Conservation (phyloP, 2,329 filamentous ascomycete genomes). For the Penicillium sp. region DNA sequence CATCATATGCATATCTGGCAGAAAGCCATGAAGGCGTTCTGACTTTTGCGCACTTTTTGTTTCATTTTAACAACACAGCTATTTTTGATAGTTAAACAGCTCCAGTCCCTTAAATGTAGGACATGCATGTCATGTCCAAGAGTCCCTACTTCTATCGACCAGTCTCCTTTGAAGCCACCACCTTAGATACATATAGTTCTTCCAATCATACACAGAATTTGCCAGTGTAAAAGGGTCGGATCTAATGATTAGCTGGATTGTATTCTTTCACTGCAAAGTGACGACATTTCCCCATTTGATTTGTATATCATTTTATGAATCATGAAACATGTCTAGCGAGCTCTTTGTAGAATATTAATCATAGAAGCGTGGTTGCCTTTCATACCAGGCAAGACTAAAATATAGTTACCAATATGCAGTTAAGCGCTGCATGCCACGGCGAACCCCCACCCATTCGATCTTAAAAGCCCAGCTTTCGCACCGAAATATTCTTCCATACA, state of each 20-base stretch:
- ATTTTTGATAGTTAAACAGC: background rate
- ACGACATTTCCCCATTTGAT: background rate
- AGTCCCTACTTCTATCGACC: background rate
- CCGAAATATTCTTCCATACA: background rate
- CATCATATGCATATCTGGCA: constrained; percentile 4
- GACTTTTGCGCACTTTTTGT: background rate
- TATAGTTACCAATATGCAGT: background rate
- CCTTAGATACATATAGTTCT: background rate
- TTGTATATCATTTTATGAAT: background rate
- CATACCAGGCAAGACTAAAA: background rate
- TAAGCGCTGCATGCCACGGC: background rate
- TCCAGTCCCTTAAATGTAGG: background rate
- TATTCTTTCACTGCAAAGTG: background rate
- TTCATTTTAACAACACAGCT: background rate
- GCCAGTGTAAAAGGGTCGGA: background rate
- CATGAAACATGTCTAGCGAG: background rate
- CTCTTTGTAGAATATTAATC: background rate
- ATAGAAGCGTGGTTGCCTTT: background rate
- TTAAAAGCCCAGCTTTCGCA: background rate
- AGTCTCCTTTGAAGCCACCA: background rate
- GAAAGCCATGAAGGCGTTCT: constrained; percentile 5
- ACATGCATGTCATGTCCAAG: background rate
- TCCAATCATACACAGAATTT: background rate
- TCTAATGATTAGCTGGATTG: background rate
- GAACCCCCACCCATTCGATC: background rate